Conservation (phyloP, 257 asterid species). For the Jasminum sambac region DNA sequence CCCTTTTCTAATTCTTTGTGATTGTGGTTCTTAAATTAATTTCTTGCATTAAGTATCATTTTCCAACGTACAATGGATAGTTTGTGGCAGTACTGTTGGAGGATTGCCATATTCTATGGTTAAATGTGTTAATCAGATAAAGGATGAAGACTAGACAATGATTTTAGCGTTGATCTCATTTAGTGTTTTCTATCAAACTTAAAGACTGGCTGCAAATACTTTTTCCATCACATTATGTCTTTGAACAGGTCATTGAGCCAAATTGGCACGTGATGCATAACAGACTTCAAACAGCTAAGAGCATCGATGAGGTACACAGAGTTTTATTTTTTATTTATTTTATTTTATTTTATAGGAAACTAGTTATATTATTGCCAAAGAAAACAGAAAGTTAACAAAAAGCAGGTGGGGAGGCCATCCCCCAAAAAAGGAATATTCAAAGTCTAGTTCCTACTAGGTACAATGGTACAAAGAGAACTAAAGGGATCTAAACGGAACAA, state of each 20-base stretch:
- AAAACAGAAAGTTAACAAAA: too few relatives aligned
- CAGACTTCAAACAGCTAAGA: slow-evolving; percentile 91
- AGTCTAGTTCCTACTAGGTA: too few relatives aligned
- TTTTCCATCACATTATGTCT: slow-evolving; percentile 6
- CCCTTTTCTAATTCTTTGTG: neutral
- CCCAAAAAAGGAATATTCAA: too few relatives aligned
- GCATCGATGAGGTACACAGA: slow-evolving; percentile 99
- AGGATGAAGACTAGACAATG: slow-evolving; percentile 10
- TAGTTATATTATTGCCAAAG: too few relatives aligned
- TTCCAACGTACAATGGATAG: neutral
- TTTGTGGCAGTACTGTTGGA: slow-evolving; percentile 8
- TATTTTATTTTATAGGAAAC: too few relatives aligned
- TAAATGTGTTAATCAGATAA: slow-evolving; percentile 12
- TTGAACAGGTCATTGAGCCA: slow-evolving; percentile 89
- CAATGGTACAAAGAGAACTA: too few relatives aligned
- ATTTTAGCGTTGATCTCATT: slow-evolving; percentile 6
- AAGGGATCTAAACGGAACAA: too few relatives aligned
- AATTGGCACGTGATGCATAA: slow-evolving; percentile 94
- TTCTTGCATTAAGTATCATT: neutral
- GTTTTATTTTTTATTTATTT: too few relatives aligned
- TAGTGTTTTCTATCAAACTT: slow-evolving; percentile 12
- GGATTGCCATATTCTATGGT: slow-evolving; percentile 6
- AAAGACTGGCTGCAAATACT: neutral
- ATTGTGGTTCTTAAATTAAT: neutral
- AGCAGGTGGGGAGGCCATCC: too few relatives aligned